These are phyloP conservation scores for Quercus glauca DNA, from an alignment of 306 rosid species.

Conservation along the genomic window DNA sequence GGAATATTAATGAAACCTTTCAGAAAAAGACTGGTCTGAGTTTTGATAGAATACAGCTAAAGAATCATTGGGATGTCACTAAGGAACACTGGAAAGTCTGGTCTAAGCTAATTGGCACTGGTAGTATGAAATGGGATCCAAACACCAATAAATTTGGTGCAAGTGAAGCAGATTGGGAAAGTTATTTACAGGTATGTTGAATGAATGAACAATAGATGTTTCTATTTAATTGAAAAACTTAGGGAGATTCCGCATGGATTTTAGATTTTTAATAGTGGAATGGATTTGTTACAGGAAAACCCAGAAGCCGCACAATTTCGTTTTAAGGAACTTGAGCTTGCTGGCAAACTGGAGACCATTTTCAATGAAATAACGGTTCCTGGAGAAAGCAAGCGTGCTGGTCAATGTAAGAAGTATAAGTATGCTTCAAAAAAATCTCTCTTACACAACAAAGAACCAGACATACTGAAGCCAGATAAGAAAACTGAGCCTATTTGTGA, in stretches of 20 bases:
- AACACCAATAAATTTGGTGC: slow-evolving; percentile 42
- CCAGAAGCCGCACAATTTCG: slow-evolving; percentile 58
- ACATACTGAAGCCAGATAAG: slow-evolving; percentile 23
- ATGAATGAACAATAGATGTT: slow-evolving; percentile 12
- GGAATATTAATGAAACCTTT: slow-evolving; percentile 52
- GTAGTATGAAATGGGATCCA: slow-evolving; percentile 64
- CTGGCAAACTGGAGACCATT: slow-evolving; percentile 25
- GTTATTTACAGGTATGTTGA: slow-evolving; percentile 46
- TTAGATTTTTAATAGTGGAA: slow-evolving; percentile 3
- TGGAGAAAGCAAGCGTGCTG: slow-evolving; percentile 27
- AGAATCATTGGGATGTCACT: slow-evolving; percentile 71
- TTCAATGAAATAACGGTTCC: slow-evolving; percentile 14
- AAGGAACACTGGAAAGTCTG: slow-evolving; percentile 69
- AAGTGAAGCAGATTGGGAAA: slow-evolving; percentile 52
- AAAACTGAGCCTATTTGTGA: slow-evolving; percentile 21
- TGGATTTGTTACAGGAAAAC: slow-evolving; percentile 39
- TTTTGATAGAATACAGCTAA: slow-evolving; percentile 53
- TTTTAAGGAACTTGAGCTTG: slow-evolving; percentile 31
- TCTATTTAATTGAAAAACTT: slow-evolving; percentile 10
- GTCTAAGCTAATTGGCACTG: slow-evolving; percentile 55
- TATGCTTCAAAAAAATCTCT: slow-evolving; percentile 10
- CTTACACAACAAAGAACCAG: slow-evolving; percentile 25
- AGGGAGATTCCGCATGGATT: slow-evolving; percentile 9
- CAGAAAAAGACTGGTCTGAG: slow-evolving; percentile 46
- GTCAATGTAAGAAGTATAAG: slow-evolving; percentile 12